Percentiles rank a stretch among this genome's conserved stretches.
Conservation (phyloP, 139 green algal species). For the Picochlorum costavermella region DNA sequence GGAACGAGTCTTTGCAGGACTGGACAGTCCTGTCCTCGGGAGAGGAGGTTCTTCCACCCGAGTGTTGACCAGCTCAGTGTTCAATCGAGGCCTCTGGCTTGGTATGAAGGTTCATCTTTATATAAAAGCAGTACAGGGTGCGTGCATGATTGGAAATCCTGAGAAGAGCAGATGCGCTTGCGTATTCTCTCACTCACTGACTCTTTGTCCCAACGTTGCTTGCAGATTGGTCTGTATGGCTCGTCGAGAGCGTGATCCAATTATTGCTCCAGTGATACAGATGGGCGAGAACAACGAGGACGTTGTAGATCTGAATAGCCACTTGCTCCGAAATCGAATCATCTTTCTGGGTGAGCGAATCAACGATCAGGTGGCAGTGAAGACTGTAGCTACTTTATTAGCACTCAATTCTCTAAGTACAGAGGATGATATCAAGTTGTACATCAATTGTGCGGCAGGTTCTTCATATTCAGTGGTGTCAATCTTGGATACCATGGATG, state of each 20-base stretch:
- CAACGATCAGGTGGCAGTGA: constrained; percentile 62
- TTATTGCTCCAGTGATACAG: constrained; percentile 29
- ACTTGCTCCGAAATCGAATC: constrained; percentile 81
- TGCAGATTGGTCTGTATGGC: constrained; percentile 18
- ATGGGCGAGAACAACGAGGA: constrained; percentile 18
- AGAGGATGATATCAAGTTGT: constrained; percentile 83
- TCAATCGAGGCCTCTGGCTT: too few relatives aligned
- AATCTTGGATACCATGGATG: constrained; percentile 82
- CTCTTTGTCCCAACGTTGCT: neutral
- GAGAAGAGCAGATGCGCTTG: too few relatives aligned
- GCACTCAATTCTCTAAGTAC: constrained; percentile 77
- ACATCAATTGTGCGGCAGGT: constrained; percentile 86
- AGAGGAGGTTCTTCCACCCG: too few relatives aligned
- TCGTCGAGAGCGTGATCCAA: constrained; percentile 24
- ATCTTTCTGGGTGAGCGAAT: constrained; percentile 80
- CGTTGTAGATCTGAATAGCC: constrained; percentile 69
- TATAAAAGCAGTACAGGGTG: too few relatives aligned
- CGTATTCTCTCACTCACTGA: neutral
- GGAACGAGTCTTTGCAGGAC: too few relatives aligned
- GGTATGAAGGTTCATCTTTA: too few relatives aligned
- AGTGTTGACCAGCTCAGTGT: too few relatives aligned
- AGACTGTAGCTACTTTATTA: constrained; percentile 72
- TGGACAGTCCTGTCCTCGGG: too few relatives aligned
- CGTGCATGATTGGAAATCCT: too few relatives aligned
- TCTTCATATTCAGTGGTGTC: constrained; percentile 69